Percentiles rank a stretch among this genome's conserved stretches.
phyloP scores from a whole-genome alignment of 164 flowering plant genomes.

The Magnolia changhungtana region DNA sequence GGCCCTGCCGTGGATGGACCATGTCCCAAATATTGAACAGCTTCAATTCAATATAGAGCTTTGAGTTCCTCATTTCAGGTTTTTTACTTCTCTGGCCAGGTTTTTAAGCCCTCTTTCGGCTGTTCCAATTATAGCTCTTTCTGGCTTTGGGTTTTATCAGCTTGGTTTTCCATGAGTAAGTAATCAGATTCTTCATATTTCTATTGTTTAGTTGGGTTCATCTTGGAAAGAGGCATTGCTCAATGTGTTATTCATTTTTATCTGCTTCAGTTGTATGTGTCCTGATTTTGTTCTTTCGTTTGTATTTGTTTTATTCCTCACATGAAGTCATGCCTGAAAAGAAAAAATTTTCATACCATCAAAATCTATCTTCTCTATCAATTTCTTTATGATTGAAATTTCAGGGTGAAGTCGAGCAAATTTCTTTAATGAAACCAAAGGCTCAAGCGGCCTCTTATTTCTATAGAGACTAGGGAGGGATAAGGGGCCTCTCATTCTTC shows the following conservation, averaged over 20 bases:
- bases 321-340: neutral
- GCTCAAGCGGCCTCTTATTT: too few species aligned
- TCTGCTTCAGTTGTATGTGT: neutral
- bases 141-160: constrained; percentile 71
- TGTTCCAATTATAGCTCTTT: constrained; percentile 67
- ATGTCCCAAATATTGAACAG: too few species aligned
- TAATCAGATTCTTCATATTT: constrained; percentile 27
- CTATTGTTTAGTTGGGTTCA: neutral
- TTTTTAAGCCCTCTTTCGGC: constrained; percentile 78
- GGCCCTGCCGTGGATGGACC: too few species aligned
- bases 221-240: neutral
- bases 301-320: neutral
- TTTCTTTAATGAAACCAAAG: too few species aligned
- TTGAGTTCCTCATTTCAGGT: too few species aligned
- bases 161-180: constrained; percentile 96
- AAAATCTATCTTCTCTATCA: too few species aligned
- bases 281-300: neutral
- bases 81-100: constrained; percentile 29
- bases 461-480: too few species aligned
- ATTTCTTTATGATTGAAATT: too few species aligned
- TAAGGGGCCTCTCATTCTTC: too few species aligned
- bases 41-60: too few species aligned
- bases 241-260: neutral
- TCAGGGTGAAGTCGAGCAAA: too few species aligned
- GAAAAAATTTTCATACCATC: too few species aligned